Evolutionary conservation across 2,329 filamentous ascomycete genomes (phyloP), one percentile per base, ranked within the genome.

Genomic region (Botrytis porri): DNA sequence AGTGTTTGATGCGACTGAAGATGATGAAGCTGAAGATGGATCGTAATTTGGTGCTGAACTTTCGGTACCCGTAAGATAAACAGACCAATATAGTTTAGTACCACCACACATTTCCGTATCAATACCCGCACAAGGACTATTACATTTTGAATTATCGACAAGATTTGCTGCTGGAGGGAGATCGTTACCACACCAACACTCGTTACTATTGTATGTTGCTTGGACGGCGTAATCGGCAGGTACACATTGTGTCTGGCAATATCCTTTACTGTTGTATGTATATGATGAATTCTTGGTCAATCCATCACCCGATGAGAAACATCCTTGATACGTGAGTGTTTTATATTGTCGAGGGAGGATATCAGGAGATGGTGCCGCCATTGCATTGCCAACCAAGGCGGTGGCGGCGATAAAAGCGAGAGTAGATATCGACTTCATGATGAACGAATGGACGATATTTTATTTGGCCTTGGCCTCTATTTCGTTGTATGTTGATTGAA

Each of bases 151-250:
- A 57, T 76, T 70, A 48, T 75, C 76, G 22, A 77, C 77, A 35
- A 32, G 29, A 43, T 76, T 73, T 32, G 59, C 72, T 7, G 73
- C 63, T 14, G 78, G 74, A 29, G 80, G 80, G n/a, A 81, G 35
- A 18, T 71, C 70, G 25, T 78, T 61, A 69, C 79, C 79, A 70
- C 80, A 81, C 70, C 75, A 81, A 73, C 80, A 81, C n/a, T 76
- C 74, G 10, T 61, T 74, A 16, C 59, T 67, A 35, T 76, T 75
- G 16, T 74, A 76, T n/a, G 76, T 78, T 37, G 77, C 79, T 64
- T 80, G 74, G 16, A 77, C 76, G 3, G 76, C 61, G n/a, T 70
- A 71, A 39, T 72, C 73, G 60, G 63, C 10, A 6, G 72, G 74
- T 29, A 75, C 71, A 72, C 79, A 80, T 57, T 74, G 48, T 9